Base-by-base conservation (phyloP, 805 yeast species). In the Lipomyces sp. region DNA sequence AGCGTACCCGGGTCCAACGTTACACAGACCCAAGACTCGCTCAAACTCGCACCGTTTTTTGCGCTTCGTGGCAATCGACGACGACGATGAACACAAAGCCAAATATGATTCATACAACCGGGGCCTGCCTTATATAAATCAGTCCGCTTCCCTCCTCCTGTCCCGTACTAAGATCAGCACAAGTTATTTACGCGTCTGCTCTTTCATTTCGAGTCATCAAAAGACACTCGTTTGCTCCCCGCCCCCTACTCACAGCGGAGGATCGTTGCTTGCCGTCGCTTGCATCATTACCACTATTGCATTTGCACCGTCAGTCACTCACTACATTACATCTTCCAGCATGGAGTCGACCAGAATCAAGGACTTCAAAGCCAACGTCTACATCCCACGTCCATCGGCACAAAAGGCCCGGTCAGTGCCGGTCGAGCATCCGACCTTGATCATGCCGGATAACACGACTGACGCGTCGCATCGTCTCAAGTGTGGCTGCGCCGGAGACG, bases 371-470 rank as follows among this genome's bases (percentile, higher is more conserved):
- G 80, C 79, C 58, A 81, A 80, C 74, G 77, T 81, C 37, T 85
- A 84, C 73, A 82, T 85, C 64, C 88, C 88, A 3, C 78, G 81
- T 6, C 72, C 69, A 8, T 64, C 65, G 15, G 63, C 59, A 32
- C 60, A 73, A 34, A 59, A 64, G 37, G 58, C 71, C 24, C 57
- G 55, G 18, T 29, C 63, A 24, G 80, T 84, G 8, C 87, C 88
- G 24, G 74, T 76, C 48, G 84, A 84, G 74, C 88, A 84, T 65
- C 88, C 88, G 2, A 83, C 87, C 61, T 77, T 85, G 62, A 84
- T 85, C 62, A 84, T 85, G 76, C 86, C 84, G 74, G 88, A 85
- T 75, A 77, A 78, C 63, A 83, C 82, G 71, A 84, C 86, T 13
- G 88, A 85, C 74, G 77, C 82, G 33, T 77, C 81, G 2, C 82